Percentiles rank a stretch among this genome's conserved stretches.
These are phyloP conservation scores for Amorphotheca resinae DNA, from an alignment of 495 filamentous ascomycete species.

Conservation along the genomic window DNA sequence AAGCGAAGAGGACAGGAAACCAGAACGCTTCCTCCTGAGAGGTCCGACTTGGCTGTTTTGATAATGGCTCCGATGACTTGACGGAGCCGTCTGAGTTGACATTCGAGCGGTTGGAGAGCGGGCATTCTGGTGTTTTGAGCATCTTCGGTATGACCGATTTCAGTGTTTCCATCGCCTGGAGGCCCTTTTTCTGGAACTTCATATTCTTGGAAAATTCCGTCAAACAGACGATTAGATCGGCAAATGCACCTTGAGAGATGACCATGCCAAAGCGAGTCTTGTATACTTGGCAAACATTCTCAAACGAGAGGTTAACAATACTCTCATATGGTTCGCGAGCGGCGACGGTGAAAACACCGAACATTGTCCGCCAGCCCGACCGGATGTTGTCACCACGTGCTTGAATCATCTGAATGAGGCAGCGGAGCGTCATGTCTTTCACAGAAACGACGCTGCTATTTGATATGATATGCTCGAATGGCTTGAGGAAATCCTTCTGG, in stretches of 20 bases:
- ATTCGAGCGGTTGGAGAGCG: slow-evolving; percentile 50
- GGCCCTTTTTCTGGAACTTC: slow-evolving; percentile 92
- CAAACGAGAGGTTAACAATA: slow-evolving; percentile 92
- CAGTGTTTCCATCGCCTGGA: slow-evolving; percentile 90
- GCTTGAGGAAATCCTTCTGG: slow-evolving; percentile 97
- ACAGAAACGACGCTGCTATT: slow-evolving; percentile 83
- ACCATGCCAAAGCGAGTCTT: slow-evolving; percentile 93
- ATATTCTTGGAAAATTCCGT: slow-evolving; percentile 98
- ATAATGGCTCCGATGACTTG: slow-evolving; percentile 9
- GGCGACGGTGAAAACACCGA: slow-evolving; percentile 94
- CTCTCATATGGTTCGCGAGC: slow-evolving; percentile 86
- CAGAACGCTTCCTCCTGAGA: slow-evolving; percentile 94
- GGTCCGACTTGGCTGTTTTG: slow-evolving; percentile 31
- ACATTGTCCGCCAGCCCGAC: slow-evolving; percentile 98
- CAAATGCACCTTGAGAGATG: slow-evolving; percentile 91
- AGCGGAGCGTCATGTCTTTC: slow-evolving; percentile 97
- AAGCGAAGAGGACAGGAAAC: slow-evolving; percentile 95
- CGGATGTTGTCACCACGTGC: slow-evolving; percentile 90
- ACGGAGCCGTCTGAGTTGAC: slow-evolving; percentile 22
- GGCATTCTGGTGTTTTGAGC: slow-evolving; percentile 92
- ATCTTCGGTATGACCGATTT: slow-evolving; percentile 86
- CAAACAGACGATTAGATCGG: slow-evolving; percentile 88
- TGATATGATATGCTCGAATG: slow-evolving; percentile 92
- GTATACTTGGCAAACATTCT: slow-evolving; percentile 96
- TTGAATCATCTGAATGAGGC: slow-evolving; percentile 97